These are phyloP conservation scores for Lentithecium fluviatile DNA, from an alignment of 495 filamentous ascomycete genomes.

Conservation along the genomic window DNA sequence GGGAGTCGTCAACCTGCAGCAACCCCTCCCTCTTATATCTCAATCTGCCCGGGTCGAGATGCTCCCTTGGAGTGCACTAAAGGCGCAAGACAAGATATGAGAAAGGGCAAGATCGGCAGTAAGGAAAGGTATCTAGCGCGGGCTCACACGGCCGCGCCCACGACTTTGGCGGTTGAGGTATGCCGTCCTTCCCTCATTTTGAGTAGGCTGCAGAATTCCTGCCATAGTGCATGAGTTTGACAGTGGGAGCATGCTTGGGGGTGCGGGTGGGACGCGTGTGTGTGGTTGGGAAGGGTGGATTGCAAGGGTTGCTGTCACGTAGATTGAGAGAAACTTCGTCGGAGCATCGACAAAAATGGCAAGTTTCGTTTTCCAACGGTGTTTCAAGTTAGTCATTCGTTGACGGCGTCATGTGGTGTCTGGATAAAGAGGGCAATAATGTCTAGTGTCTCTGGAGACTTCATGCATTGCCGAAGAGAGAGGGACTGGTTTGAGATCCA, in stretches of 20 bases:
- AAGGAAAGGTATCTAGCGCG: constrained; percentile 2
- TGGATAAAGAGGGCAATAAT: too few species aligned
- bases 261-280: background rate
- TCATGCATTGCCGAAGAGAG: too few species aligned
- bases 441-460: too few species aligned
- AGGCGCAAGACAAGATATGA: background rate
- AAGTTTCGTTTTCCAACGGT: too few species aligned
- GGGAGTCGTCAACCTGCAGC: background rate
- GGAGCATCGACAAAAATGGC: too few species aligned
- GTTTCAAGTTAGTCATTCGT: too few species aligned
- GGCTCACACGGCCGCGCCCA: background rate
- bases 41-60: background rate
- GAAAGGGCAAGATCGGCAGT: constrained; percentile 4
- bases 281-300: too few species aligned
- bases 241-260: background rate
- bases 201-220: background rate
- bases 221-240: background rate
- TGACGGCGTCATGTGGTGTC: too few species aligned
- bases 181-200: background rate
- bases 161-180: background rate
- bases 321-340: too few species aligned
- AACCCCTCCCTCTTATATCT: background rate
- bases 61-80: background rate
- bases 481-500: too few species aligned
- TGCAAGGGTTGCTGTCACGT: too few species aligned